These are phyloP conservation scores for Cyclotella baltica DNA, from an alignment of 108 stramenopile genomes.

Conservation along the genomic window DNA sequence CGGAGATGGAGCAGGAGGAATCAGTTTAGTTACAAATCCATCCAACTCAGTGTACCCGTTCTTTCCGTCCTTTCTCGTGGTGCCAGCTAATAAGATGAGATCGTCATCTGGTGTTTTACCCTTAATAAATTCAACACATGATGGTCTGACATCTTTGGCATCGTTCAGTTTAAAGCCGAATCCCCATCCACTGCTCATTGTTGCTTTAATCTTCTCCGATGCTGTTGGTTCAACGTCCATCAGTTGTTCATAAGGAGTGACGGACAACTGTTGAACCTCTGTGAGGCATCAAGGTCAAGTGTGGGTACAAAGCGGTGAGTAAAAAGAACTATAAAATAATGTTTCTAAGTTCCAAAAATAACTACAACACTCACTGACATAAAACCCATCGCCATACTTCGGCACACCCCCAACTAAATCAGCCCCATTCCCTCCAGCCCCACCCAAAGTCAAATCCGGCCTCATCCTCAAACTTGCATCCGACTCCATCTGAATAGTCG, in stretches of 20 bases:
- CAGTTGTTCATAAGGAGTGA: slow-evolving; percentile 34
- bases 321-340: no score
- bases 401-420: slow-evolving; percentile 37
- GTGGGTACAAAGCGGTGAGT: background rate
- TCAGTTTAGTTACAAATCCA: slow-evolving; percentile 51
- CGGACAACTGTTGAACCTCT: slow-evolving; percentile 42
- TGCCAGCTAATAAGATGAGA: slow-evolving; percentile 40
- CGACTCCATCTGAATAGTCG: slow-evolving; percentile 29
- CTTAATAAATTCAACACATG: slow-evolving; percentile 43
- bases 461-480: slow-evolving; percentile 34
- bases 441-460: slow-evolving; percentile 51
- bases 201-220: slow-evolving; percentile 34
- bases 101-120: slow-evolving; percentile 52
- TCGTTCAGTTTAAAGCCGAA: slow-evolving; percentile 56
- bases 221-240: slow-evolving; percentile 33
- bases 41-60: slow-evolving; percentile 38
- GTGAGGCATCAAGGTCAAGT: background rate
- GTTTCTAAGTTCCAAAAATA: no score
- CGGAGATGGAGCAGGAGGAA: slow-evolving; percentile 47
- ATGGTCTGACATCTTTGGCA: slow-evolving; percentile 47
- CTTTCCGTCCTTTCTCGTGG: slow-evolving; percentile 36
- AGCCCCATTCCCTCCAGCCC: slow-evolving; percentile 33
- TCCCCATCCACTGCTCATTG: slow-evolving; percentile 49
- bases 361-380: slow-evolving; percentile 28
- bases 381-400: slow-evolving; percentile 42